Evolutionary conservation across 352 stramenopile genomes (phyloP), one percentile per base, ranked within the genome.

Genomic region (Phytophthora parvispora): DNA sequence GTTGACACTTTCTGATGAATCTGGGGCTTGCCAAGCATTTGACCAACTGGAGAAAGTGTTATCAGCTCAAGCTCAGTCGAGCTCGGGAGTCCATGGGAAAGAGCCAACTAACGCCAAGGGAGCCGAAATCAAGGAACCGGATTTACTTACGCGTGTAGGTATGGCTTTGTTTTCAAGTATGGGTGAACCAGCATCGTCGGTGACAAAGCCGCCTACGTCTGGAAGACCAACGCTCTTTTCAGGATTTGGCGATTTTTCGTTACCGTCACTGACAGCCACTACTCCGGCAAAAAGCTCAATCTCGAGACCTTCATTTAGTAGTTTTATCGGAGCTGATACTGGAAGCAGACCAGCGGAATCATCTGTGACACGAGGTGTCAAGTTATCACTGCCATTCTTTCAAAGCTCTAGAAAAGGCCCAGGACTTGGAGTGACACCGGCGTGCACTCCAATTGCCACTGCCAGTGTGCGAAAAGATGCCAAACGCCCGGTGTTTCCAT

Each of bases 381-480:
- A 91, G 45, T 52, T 91, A 16, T 80, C 86, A 1, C 60, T 93
- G 7, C 82, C 83, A 12, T 84, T 93, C 49, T 92, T 93, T 52
- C 86, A 93, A 62, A 89, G 84, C 53, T 87, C 90, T 10, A 74
- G 81, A 58, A 86, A 85, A 47, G 83, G 80, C 5, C 83, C 82
- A 9, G 78, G 75, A 8, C 64, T 92, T 2, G 80, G 83, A 0
- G 69, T 69, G 12, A 93, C 83, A 18, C 86, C 86, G n/a, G 86
- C 86, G 9, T 83, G 75, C 2, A 93, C 86, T 1, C 86, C 86
- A 16, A 89, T 93, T 40, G 86, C 82, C 18, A 90, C 84, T 7
- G 86, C 80, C 1, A 93, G 82, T 60, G 80, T 93, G 16, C 75
- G 86, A 3, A 92, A 93, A 65, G 86, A 93, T 51, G 80, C 78